Evolutionary conservation across 805 yeast genomes (phyloP).

Genomic region (Wickerhamomyces hampshirensis): DNA sequence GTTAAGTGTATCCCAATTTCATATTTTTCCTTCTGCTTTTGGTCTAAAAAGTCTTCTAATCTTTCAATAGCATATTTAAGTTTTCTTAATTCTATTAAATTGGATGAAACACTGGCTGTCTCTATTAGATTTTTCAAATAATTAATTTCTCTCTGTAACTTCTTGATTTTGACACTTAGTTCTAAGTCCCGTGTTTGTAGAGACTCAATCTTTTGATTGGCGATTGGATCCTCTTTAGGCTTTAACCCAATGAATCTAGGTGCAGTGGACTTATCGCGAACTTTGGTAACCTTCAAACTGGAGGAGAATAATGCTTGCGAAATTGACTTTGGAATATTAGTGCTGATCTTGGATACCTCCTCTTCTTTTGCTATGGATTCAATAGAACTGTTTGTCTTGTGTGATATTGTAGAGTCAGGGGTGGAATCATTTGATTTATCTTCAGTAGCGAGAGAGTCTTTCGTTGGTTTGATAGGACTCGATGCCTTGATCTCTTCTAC

Average conservation of each 20-base stretch:
- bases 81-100: conserved; percentile 31
- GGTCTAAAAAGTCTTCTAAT: conserved; percentile 35
- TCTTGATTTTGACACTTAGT: conserved; percentile 30
- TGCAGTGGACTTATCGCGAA: conserved; percentile 19
- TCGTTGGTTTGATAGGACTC: conserved; percentile 11
- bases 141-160: conserved; percentile 33
- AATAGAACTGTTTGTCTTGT: conserved; percentile 4
- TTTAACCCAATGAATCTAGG: conserved; percentile 24
- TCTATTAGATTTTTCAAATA: conserved; percentile 31
- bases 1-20: conserved; percentile 37
- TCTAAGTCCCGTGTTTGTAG: conserved; percentile 30
- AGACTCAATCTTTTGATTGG: conserved; percentile 18
- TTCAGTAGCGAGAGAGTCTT: not conserved
- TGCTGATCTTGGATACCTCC: conserved; percentile 2
- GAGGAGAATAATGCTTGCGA: conserved; percentile 24
- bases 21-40: conserved; percentile 37
- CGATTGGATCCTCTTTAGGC: conserved; percentile 14
- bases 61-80: conserved; percentile 31
- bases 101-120: conserved; percentile 32
- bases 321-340: conserved; percentile 23
- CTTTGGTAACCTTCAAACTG: conserved; percentile 23
- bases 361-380: conserved; percentile 8
- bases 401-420: conserved; percentile 12
- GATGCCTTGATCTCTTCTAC: conserved; percentile 21
- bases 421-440: conserved; percentile 8